Base-by-base conservation (phyloP, 2,329 filamentous ascomycete species). In the Fusarium succisae region DNA sequence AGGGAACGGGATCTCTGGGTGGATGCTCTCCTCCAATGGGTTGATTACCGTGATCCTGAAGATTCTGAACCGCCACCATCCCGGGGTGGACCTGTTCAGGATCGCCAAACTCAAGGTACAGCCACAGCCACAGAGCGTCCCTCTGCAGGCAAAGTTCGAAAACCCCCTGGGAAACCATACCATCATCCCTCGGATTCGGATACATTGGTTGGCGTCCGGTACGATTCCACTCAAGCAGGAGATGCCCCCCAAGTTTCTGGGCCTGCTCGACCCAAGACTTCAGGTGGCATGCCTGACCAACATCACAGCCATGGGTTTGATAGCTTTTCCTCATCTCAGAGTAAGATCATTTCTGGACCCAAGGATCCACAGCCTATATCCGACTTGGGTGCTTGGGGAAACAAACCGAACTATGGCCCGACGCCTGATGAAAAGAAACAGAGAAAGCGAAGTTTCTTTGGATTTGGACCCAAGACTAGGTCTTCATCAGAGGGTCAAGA, bases 1-100 rank as follows among this genome's bases (percentile, higher is more conserved):
- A 88, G 88, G 67, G 96, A 99, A 84, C 91, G 96, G 68, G 96
- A 99, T 82, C 88, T 92, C 50, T 99, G 96, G 96, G 96, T 99
- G 4, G 93, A 97, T 65, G 92, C 94, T 28, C 86, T 99, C 45
- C 85, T 98, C 68, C 92, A 94, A 75, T 98, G 97, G 87, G 95
- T 98, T 45, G 94, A 98, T 78, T 91, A 90, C 78, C 88, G 87
- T 58, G 91, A 93, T 45, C 85, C 87, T 4, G 86, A 89, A 22
- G 87, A 93, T 43, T 43, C 79, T 28, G 84, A 84, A 58, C 60
- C 75, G 41, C 75, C 73, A 14, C 65, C 54, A 30, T 57, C 71
- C 76, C 83, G 73, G 79, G 81, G 37, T 15, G 68, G 60, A 14
- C 80, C 64, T 38, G 63, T 74, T 28, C 84, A 86, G 17, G 86